Conservation (phyloP, 441 rosid species). For the Gossypium davidsonii region DNA sequence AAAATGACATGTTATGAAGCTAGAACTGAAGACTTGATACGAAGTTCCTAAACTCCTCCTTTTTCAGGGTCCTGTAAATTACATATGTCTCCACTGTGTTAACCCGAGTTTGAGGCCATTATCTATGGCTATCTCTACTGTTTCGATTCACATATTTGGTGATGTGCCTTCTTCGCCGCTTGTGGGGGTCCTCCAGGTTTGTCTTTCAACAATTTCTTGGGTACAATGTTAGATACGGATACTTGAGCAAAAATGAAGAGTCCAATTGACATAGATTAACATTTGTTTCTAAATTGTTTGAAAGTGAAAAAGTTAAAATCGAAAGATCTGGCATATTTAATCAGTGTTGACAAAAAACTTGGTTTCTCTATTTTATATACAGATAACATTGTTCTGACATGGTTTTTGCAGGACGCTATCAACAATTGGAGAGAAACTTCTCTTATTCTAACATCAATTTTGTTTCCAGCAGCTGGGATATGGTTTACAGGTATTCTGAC, state of each 20-base stretch:
- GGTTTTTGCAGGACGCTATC: slow-evolving; percentile 43
- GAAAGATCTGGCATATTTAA: background rate
- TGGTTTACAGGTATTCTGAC: slow-evolving; percentile 59
- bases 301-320: background rate
- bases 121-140: slow-evolving; percentile 64
- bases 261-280: background rate
- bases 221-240: background rate
- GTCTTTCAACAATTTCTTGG: background rate
- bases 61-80: slow-evolving; percentile 59
- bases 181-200: slow-evolving; percentile 57
- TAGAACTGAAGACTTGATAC: background rate
- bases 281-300: background rate
- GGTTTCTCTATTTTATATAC: background rate
- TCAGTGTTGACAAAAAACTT: background rate
- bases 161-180: slow-evolving; percentile 77
- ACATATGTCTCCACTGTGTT: slow-evolving; percentile 51
- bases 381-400: background rate
- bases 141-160: slow-evolving; percentile 59
- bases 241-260: background rate
- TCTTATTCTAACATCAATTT: slow-evolving; percentile 61
- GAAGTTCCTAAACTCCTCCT: background rate
- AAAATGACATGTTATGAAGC: background rate
- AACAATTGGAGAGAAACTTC: slow-evolving; percentile 81
- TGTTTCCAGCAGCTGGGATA: slow-evolving; percentile 71
- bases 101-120: slow-evolving; percentile 57